These are phyloP conservation scores for Rhodocollybia butyracea DNA, from an alignment of 768 basidiomycete genomes.

Conservation along the genomic window DNA sequence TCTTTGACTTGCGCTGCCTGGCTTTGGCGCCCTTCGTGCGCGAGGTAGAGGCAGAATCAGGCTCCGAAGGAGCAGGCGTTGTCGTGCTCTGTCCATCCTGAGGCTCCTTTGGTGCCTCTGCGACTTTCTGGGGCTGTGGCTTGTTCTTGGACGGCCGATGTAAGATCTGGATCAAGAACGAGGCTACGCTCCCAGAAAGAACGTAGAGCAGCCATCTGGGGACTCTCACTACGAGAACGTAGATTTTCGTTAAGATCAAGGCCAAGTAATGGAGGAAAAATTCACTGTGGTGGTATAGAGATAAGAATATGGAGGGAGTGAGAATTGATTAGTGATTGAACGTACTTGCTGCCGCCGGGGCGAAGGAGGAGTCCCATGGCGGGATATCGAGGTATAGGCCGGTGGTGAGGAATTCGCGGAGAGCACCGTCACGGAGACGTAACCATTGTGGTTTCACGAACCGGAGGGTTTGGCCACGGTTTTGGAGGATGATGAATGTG, in stretches of 20 bases:
- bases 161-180: constrained; percentile 62
- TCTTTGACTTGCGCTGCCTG: constrained; percentile 31
- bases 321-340: not conserved
- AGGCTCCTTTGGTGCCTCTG: not conserved
- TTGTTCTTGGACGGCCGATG: constrained; percentile 34
- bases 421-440: constrained; percentile 51
- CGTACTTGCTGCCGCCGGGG: constrained; percentile 72
- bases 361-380: constrained; percentile 67
- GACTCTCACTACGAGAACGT: constrained; percentile 48
- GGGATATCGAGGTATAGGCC: constrained; percentile 61
- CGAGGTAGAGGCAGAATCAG: not conserved
- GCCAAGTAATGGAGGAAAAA: constrained; percentile 62
- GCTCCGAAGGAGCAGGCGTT: not conserved
- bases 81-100: not conserved
- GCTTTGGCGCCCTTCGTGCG: constrained; percentile 18
- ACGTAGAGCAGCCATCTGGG: constrained; percentile 76
- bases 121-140: not conserved
- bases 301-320: not conserved
- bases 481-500: constrained; percentile 61
- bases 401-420: constrained; percentile 64
- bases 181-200: constrained; percentile 61
- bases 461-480: constrained; percentile 75
- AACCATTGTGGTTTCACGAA: constrained; percentile 71
- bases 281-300: constrained; percentile 44
- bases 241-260: constrained; percentile 41